These are phyloP conservation scores for Thinopyrum obtusiflorum DNA, from an alignment of 202 grass and related monocot species.

Conservation along the genomic window DNA sequence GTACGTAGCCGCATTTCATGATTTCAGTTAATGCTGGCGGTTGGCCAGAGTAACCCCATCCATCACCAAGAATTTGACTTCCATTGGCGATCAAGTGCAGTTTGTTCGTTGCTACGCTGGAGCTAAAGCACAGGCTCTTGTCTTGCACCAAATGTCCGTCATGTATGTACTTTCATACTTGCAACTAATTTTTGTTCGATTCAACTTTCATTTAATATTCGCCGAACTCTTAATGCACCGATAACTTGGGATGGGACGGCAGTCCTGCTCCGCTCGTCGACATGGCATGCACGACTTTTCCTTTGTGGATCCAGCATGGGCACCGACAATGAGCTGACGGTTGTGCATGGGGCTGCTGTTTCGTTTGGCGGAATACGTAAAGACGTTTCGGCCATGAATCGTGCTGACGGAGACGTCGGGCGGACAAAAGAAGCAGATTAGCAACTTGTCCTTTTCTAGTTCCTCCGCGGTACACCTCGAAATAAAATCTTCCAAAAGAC, in stretches of 20 bases:
- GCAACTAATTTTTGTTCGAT: background rate
- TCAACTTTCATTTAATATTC: background rate
- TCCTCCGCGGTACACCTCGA: background rate
- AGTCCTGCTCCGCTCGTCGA: background rate
- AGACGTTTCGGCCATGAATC: background rate
- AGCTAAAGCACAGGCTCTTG: background rate
- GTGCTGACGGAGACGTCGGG: background rate
- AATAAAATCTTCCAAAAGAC: background rate
- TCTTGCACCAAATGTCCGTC: background rate
- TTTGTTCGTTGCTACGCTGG: background rate
- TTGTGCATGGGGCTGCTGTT: background rate
- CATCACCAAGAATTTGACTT: background rate
- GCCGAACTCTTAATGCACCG: background rate
- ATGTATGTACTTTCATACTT: background rate
- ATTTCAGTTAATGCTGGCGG: slow-evolving; percentile 20
- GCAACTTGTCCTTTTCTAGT: background rate
- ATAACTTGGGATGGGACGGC: background rate
- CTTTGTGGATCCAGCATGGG: background rate
- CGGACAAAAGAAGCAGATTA: background rate
- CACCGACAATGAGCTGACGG: background rate
- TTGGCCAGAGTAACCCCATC: background rate
- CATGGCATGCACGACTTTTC: background rate
- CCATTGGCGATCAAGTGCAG: slow-evolving; percentile 22
- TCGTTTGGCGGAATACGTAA: background rate
- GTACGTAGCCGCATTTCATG: background rate